These are phyloP conservation scores for Tetrastigma voinierianum DNA, from an alignment of 164 flowering plant genomes.

Conservation along the genomic window DNA sequence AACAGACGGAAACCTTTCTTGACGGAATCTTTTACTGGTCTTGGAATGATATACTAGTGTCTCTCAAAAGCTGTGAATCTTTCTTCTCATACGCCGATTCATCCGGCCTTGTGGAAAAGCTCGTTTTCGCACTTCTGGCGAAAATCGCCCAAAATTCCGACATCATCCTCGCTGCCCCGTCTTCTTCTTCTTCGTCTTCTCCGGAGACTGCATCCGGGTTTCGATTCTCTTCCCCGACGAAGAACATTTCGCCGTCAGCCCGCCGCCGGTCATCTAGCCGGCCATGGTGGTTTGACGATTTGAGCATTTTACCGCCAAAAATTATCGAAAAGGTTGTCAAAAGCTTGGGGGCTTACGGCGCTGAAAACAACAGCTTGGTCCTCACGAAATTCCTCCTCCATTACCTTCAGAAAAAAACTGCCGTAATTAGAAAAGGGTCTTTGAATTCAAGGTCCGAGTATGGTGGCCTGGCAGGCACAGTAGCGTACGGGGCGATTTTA, in stretches of 20 bases:
- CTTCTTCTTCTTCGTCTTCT: constrained; percentile 62
- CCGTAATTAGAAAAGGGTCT: constrained; percentile 18
- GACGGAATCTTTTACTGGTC: constrained; percentile 80
- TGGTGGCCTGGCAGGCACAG: constrained; percentile 59
- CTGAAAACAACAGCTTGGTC: constrained; percentile 50
- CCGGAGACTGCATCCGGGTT: constrained; percentile 36
- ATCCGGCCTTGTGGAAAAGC: constrained; percentile 53
- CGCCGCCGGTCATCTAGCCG: constrained; percentile 18
- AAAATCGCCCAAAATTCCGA: constrained; percentile 68
- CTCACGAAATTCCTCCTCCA: constrained; percentile 69
- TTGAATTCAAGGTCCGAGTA: constrained; percentile 29
- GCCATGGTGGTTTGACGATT: constrained; percentile 83
- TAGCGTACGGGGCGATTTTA: constrained; percentile 57
- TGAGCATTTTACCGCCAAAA: constrained; percentile 52
- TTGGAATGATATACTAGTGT: constrained; percentile 49
- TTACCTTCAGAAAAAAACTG: constrained; percentile 51
- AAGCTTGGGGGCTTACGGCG: constrained; percentile 48
- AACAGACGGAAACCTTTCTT: constrained; percentile 55
- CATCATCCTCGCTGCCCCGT: constrained; percentile 18
- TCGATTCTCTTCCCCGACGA: constrained; percentile 29
- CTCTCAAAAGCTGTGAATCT: constrained; percentile 52
- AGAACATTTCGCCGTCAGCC: constrained; percentile 17
- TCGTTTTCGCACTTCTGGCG: constrained; percentile 46
- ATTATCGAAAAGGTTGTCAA: constrained; percentile 46
- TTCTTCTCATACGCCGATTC: constrained; percentile 52